Percentiles rank a stretch among this genome's conserved stretches.
Conservation (phyloP, 1,139 yeast species). For the Meyerozyma athensensis region DNA sequence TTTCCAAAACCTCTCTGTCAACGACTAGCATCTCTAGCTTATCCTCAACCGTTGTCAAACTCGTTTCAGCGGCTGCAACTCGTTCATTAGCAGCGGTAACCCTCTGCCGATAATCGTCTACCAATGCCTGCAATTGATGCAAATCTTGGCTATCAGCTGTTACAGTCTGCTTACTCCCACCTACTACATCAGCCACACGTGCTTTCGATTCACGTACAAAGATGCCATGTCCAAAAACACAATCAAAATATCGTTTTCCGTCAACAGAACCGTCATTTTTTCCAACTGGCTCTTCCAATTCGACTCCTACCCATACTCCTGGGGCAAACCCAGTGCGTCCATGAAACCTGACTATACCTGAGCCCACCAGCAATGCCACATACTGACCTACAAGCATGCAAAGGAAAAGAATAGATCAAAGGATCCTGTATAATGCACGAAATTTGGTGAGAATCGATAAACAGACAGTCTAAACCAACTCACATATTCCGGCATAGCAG, state of each 20-base stretch:
- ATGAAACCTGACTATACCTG: constrained; percentile 44
- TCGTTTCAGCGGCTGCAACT: neutral
- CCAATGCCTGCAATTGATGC: constrained; percentile 2
- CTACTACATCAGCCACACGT: neutral
- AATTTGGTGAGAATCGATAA: neutral
- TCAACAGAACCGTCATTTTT: constrained; percentile 76
- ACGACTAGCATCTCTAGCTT: constrained; percentile 46
- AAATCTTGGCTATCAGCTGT: constrained; percentile 35
- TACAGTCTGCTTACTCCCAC: neutral
- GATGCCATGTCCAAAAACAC: constrained; percentile 50
- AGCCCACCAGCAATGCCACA: constrained; percentile 37
- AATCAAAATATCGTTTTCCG: constrained; percentile 59
- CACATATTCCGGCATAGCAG: too few species aligned
- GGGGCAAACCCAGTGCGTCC: constrained; percentile 57
- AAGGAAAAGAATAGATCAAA: too few species aligned
- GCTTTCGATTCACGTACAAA: constrained; percentile 37
- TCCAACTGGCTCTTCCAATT: constrained; percentile 59
- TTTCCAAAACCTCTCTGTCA: constrained; percentile 51
- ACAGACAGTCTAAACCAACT: too few species aligned
- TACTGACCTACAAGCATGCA: constrained; percentile 29
- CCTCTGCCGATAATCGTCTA: neutral
- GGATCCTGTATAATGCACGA: neutral
- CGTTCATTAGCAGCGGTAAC: neutral
- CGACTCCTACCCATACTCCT: constrained; percentile 79
- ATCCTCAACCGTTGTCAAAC: constrained; percentile 21